Conservation (phyloP, 2,329 filamentous ascomycete genomes). For the Raffaelea albimanens region DNA sequence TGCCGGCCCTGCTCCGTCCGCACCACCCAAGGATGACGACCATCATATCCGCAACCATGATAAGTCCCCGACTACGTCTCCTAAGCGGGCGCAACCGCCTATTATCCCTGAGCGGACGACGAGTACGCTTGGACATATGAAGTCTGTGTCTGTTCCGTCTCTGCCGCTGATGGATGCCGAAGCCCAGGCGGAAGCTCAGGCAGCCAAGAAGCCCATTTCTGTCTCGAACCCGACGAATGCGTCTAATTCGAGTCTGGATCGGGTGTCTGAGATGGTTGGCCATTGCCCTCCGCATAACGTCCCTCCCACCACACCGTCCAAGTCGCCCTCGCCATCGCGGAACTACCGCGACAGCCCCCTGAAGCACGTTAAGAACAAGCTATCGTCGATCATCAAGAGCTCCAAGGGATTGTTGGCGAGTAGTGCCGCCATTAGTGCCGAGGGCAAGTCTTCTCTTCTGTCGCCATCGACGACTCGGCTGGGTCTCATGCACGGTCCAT, state of each 20-base stretch:
- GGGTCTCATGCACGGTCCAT: constrained; percentile 32
- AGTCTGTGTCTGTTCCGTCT: constrained; percentile 54
- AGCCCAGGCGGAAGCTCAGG: constrained; percentile 16
- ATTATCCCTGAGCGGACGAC: constrained; percentile 5
- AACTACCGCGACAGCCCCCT: constrained; percentile 64
- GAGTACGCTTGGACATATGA: constrained; percentile 37
- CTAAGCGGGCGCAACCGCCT: constrained; percentile 18
- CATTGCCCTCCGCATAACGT: too few species aligned
- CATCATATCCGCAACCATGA: constrained; percentile 27
- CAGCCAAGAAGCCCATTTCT: constrained; percentile 51
- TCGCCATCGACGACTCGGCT: constrained; percentile 43
- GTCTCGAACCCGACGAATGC: constrained; percentile 41
- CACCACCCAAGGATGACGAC: constrained; percentile 29
- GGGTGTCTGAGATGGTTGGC: constrained; percentile 33
- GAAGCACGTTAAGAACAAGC: constrained; percentile 84
- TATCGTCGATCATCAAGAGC: constrained; percentile 83
- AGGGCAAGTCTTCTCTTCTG: constrained; percentile 48
- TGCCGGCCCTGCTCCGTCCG: too few species aligned
- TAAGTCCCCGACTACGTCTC: constrained; percentile 22
- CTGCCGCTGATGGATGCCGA: constrained; percentile 26
- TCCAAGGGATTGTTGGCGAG: constrained; percentile 81
- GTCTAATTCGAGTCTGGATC: constrained; percentile 21
- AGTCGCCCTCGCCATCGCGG: constrained; percentile 44
- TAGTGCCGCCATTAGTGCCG: constrained; percentile 54
- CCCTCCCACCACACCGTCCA: constrained; percentile 37